Base-by-base conservation (phyloP, 2,329 filamentous ascomycete genomes). In the Fusarium illudens region DNA sequence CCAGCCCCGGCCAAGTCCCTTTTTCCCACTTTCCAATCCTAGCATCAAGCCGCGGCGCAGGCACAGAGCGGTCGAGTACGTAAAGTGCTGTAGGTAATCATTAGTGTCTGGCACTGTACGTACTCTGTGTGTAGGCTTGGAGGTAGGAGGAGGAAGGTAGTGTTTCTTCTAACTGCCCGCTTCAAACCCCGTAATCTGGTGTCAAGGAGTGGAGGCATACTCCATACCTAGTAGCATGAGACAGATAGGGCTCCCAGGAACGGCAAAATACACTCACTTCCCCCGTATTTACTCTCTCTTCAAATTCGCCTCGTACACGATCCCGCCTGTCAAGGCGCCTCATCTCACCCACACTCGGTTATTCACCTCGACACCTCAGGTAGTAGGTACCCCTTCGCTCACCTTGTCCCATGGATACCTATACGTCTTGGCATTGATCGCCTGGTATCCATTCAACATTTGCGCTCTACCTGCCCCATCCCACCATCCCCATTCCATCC, bases 1-100 rank as follows among this genome's bases (percentile, higher is more conserved):
- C 67, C 60, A 65, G 62, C 65, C 70, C 70, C 70, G 54, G 67
- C 56, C 64, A 61, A 67, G 65, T 72, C 65, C 59, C 62, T 64
- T 62, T 52, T 63, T 58, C 60, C 67, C 46, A 30, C 60, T 67
- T 64, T 60, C 58, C 42, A 60, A 60, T 63, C 55, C 68, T 55
- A 71, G 50, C 59, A 55, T 62, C 39, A 33, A 52, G 34, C 59
- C 56, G 53, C 53, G 44, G 62, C 58, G 60, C 61, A 61, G 62
- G 59, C 59, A 55, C 51, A 51, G 10, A 46, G 53, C 60, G 54
- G 58, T 55, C 53, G 34, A 55, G 44, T 51, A 36, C 62, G 59
- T 69, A 58, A 64, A 61, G 62, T 64, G 39, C 58, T 49, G 54
- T 49, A 57, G 36, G 33, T 56, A 49, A 48, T 57, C 22, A 22